Evolutionary conservation across 1,284 basidiomycete species (phyloP), one percentile per base, ranked within the genome.

Genomic region (Ganoderma lingzhi): DNA sequence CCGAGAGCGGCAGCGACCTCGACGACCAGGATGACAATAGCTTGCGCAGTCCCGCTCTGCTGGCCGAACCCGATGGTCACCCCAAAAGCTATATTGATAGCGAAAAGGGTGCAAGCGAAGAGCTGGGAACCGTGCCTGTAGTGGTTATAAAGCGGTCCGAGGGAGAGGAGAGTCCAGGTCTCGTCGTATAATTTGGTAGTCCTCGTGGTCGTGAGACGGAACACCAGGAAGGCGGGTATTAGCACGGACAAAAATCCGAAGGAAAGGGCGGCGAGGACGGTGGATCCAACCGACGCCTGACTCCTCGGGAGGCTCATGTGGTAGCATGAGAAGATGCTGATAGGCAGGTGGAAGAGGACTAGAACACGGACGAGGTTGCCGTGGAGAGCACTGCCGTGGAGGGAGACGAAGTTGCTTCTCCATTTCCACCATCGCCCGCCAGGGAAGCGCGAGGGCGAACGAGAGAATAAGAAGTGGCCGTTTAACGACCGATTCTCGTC

Each of bases 71-170:
- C 97, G 69, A 98, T 91, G 3, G 92, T 92, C 32, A 96, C 81
- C 28, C 92, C 97, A 71, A 95, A 88, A 12, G 92, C 87, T 30
- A 99, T 80, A 76, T 96, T 97, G 67, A 90, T 93, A 0, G 88
- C 86, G 74, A 99, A 92, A 62, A 96, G 87, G 59, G 97, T 84
- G 62, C 87, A 88, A 4, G 93, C 92, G 81, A 97, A 99, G 69
- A 96, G 86, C 79, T 98, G 95, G 39, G 94, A 96, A 41, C 94
- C 94, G 71, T 96, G 95, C 30, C 95, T 89, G 80, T 97, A 99
- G 75, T 95, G 93, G 81, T 97, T 98, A 82, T 99, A 99, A 64
- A 98, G 84, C n/a, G 96, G 95, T 6, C 97, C 97, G 14, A 96
- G 86, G 1, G 93, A 88, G n/a, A 98, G 88, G 14, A 99, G 85